phyloP scores from a whole-genome alignment of 23 red algal species.

The Gracilariopsis chorda region DNA sequence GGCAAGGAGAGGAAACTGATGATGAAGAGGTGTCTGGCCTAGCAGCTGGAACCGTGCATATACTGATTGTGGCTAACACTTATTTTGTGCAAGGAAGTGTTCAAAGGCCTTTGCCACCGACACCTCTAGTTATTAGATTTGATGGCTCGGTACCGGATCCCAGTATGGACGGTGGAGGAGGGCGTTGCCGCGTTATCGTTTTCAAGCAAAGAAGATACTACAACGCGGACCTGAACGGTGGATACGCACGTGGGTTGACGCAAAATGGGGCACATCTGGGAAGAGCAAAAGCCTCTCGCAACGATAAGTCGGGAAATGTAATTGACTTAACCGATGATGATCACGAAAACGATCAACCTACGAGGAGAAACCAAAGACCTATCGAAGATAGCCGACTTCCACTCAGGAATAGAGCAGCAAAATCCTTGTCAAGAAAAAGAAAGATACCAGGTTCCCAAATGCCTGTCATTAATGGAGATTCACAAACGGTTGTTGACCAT shows the following conservation, averaged over 20 bases:
- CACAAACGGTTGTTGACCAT: too few relatives aligned
- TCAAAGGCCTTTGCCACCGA: slow-evolving; percentile 27
- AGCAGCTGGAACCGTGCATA: slow-evolving; percentile 4
- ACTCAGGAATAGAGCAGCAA: background rate
- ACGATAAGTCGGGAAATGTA: background rate
- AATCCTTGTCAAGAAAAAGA: background rate
- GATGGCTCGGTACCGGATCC: slow-evolving; percentile 44
- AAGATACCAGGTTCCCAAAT: too few relatives aligned
- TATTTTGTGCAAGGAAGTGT: background rate
- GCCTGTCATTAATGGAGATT: too few relatives aligned
- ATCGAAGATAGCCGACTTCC: background rate
- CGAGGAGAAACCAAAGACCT: background rate
- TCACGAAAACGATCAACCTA: background rate
- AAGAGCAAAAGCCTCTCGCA: background rate
- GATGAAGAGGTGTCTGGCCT: slow-evolving; percentile 47
- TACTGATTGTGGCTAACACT: slow-evolving; percentile 48
- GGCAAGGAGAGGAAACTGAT: slow-evolving; percentile 64
- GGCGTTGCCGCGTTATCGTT: slow-evolving; percentile 54
- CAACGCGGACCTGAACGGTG: background rate
- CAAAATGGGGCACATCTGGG: background rate
- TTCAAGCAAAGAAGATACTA: slow-evolving; percentile 30
- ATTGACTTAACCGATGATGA: slow-evolving; percentile 14
- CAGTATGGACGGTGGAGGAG: slow-evolving; percentile 52
- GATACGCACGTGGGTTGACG: background rate
- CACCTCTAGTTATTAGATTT: slow-evolving; percentile 53